phyloP scores from a whole-genome alignment of 2,329 filamentous ascomycete genomes.

The Scedosporium aurantiacum region DNA sequence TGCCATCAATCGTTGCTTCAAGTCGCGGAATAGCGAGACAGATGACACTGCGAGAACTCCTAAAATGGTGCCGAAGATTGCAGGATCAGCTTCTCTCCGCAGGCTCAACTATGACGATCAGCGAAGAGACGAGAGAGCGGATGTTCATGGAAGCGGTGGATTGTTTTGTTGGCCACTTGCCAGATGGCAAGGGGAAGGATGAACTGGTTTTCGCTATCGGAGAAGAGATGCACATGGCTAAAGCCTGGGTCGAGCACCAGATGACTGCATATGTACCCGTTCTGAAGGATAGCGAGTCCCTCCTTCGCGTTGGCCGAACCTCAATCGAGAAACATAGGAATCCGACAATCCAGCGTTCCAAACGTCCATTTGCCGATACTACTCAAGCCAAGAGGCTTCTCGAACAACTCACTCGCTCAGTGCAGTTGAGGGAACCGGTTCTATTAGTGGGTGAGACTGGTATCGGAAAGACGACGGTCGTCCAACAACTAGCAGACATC shows the following conservation, averaged over 20 bases:
- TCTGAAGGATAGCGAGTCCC: slow-evolving; percentile 48
- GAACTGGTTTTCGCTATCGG: slow-evolving; percentile 61
- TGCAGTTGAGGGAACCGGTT: slow-evolving; percentile 77
- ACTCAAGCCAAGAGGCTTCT: slow-evolving; percentile 73
- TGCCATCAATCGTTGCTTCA: slow-evolving; percentile 19
- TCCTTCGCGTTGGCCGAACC: slow-evolving; percentile 55
- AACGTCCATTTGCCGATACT: slow-evolving; percentile 75
- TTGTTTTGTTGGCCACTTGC: slow-evolving; percentile 76
- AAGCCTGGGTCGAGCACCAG: slow-evolving; percentile 69
- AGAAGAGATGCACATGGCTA: slow-evolving; percentile 76
- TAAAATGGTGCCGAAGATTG: slow-evolving; percentile 84
- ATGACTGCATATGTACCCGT: slow-evolving; percentile 61
- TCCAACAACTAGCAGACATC: slow-evolving; percentile 80
- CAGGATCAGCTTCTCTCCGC: slow-evolving; percentile 47
- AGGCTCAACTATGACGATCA: slow-evolving; percentile 14
- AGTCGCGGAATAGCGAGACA: slow-evolving; percentile 41
- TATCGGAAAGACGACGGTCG: slow-evolving; percentile 93
- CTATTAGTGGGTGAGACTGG: slow-evolving; percentile 97
- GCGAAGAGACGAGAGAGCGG: slow-evolving; percentile 61
- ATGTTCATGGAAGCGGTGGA: slow-evolving; percentile 93
- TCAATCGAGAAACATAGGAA: slow-evolving; percentile 46
- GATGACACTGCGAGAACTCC: slow-evolving; percentile 63
- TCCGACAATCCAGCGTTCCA: slow-evolving; percentile 37
- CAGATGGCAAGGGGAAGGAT: slow-evolving; percentile 49
- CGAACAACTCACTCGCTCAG: slow-evolving; percentile 76